Base-by-base conservation (phyloP, 148 eudicot genomes). In the Dianthus caryophyllus region DNA sequence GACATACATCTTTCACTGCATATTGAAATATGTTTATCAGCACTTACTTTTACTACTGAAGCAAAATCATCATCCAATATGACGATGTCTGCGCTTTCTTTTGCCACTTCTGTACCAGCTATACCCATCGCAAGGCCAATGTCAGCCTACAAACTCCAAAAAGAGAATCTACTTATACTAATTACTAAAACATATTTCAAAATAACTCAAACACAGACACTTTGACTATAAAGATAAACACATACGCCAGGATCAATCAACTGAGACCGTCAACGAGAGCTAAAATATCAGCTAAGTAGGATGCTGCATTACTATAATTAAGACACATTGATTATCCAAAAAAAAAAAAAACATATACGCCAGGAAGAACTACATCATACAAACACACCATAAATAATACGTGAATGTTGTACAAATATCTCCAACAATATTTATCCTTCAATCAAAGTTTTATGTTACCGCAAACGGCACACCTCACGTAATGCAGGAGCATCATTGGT, bases 401-500 rank as follows among this genome's bases (percentile, higher is more conserved):
- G 29, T 6, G 39, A 57, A 15, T 57, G 61, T 39, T 57, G 22
- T 17, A 57, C 20, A 29, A 57, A 20, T 5, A 53, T 18, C 25
- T 24, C 61, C 61, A 56, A 30, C n/a, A 20, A 57, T 57, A 57
- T 6, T 26, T n/a, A 60, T 36, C 46, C 26, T 16, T 9, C 44
- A 60, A 10, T 36, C 26, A 33, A 17, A 60, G 61, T 20, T 60
- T 36, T 6, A 60, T 24, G 26, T 9, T 38, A 60, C 26, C 7
- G 6, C 46, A 75, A 18, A 60, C 26, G 2, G 6, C 46, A 75
- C 56, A 92, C 98, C 96, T 94, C 98, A 67, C 84, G 96, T 48
- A 94, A 76, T 49, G 98, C 98, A 73, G 98, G 98, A 71, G 96
- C 98, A 82, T 94, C 98, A 79, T 94, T 94, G 71, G 96, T 90